Conservation (phyloP, 352 stramenopile genomes). For the Pythium aquatile region DNA sequence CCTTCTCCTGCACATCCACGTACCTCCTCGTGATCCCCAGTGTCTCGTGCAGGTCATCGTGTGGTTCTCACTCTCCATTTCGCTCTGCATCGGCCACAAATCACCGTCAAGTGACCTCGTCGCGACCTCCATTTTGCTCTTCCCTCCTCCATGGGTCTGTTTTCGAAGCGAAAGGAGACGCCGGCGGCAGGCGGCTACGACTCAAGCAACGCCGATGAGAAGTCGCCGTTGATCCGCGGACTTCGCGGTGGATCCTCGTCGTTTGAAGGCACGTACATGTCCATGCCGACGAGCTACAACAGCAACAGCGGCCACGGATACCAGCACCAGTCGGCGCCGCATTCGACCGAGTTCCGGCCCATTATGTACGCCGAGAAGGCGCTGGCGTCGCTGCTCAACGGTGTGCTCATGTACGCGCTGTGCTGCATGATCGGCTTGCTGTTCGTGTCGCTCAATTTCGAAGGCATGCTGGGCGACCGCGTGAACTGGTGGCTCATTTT, state of each 20-base stretch:
- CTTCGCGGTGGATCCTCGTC: constrained; percentile 49
- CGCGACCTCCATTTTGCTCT: background rate
- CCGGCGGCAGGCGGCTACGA: constrained; percentile 4
- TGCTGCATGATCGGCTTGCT: constrained; percentile 70
- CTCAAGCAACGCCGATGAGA: constrained; percentile 35
- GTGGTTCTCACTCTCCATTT: background rate
- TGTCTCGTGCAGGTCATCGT: constrained; percentile 3
- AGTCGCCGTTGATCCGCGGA: constrained; percentile 64
- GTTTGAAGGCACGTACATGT: constrained; percentile 75
- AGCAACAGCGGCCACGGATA: constrained; percentile 3
- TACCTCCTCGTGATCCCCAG: constrained; percentile 3
- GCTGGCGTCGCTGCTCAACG: constrained; percentile 67
- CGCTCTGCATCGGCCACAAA: constrained; percentile 1
- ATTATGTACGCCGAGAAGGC: constrained; percentile 79
- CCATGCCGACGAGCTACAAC: constrained; percentile 38
- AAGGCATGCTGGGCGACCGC: constrained; percentile 54
- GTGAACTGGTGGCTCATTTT: constrained; percentile 86
- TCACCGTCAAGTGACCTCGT: no score
- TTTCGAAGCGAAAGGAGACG: constrained; percentile 1
- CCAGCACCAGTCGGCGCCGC: constrained; percentile 18
- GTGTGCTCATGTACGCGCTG: constrained; percentile 73
- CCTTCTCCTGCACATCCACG: background rate
- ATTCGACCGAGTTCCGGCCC: constrained; percentile 65
- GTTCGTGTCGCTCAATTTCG: constrained; percentile 77
- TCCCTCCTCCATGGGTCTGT: constrained; percentile 8